These are phyloP conservation scores for Annulohypoxylon moriforme DNA, from an alignment of 495 filamentous ascomycete species.

Conservation along the genomic window DNA sequence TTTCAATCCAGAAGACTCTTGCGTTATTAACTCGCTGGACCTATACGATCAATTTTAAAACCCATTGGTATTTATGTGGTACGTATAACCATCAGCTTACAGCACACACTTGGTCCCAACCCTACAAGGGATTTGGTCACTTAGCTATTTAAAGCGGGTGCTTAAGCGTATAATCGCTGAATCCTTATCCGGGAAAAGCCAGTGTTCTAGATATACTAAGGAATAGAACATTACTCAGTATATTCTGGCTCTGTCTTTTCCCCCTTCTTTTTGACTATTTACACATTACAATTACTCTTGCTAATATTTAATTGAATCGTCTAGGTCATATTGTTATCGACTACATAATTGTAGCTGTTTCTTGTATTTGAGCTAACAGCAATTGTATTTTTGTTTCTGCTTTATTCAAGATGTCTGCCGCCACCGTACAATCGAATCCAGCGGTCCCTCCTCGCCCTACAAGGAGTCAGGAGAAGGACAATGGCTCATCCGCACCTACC, in stretches of 20 bases:
- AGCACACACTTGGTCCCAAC: background rate
- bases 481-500: slow-evolving; percentile 56
- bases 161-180: slow-evolving; percentile 6
- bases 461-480: slow-evolving; percentile 56
- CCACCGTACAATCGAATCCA: slow-evolving; percentile 66
- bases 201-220: background rate
- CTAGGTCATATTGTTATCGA: slow-evolving; percentile 35
- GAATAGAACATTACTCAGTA: background rate
- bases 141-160: slow-evolving; percentile 5
- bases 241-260: background rate
- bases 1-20: slow-evolving; percentile 7
- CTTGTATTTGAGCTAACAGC: slow-evolving; percentile 43
- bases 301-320: slow-evolving; percentile 17
- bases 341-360: slow-evolving; percentile 36
- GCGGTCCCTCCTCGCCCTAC: slow-evolving; percentile 74
- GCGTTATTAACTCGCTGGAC: slow-evolving; percentile 12
- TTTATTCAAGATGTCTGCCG: slow-evolving; percentile 52
- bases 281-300: background rate
- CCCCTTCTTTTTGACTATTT: background rate
- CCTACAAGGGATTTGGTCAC: background rate
- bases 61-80: slow-evolving; percentile 42
- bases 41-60: slow-evolving; percentile 11
- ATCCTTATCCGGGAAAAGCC: background rate
- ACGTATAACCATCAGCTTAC: slow-evolving; percentile 27
- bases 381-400: slow-evolving; percentile 7